These are phyloP conservation scores for Glycine tomentella DNA, from an alignment of 306 rosid genomes.

Conservation along the genomic window DNA sequence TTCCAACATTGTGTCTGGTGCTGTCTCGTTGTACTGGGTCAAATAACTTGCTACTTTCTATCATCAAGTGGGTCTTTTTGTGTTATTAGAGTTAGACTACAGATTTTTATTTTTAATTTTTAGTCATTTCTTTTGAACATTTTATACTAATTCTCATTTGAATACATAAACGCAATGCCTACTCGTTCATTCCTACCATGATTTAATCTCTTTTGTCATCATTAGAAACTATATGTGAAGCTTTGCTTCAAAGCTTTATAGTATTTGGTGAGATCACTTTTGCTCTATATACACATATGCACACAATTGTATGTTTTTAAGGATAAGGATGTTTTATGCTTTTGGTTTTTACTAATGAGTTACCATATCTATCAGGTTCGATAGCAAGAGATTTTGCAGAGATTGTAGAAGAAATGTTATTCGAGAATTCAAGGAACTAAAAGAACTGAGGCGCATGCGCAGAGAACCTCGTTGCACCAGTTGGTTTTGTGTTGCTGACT, in stretches of 20 bases:
- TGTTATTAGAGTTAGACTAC: constrained; percentile 24
- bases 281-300: constrained; percentile 1
- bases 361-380: constrained; percentile 75
- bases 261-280: constrained; percentile 34
- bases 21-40: constrained; percentile 28
- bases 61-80: constrained; percentile 41
- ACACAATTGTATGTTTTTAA: neutral
- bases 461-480: constrained; percentile 96
- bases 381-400: constrained; percentile 99
- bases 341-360: constrained; percentile 44
- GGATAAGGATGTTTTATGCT: constrained; percentile 30
- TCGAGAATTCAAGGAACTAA: constrained; percentile 97
- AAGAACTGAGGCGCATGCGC: constrained; percentile 93
- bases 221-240: constrained; percentile 17
- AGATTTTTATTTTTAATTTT: neutral
- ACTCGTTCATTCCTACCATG: constrained; percentile 17
- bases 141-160: constrained; percentile 36
- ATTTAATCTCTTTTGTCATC: constrained; percentile 41
- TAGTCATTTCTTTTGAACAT: constrained; percentile 7
- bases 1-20: constrained; percentile 38
- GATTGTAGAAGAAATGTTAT: constrained; percentile 99
- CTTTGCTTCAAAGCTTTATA: constrained; percentile 21
- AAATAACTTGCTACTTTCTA: constrained; percentile 35
- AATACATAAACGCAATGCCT: constrained; percentile 25
- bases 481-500: constrained; percentile 98